Base-by-base conservation (phyloP, 768 basidiomycete species). In the Pisolithus orientalis region DNA sequence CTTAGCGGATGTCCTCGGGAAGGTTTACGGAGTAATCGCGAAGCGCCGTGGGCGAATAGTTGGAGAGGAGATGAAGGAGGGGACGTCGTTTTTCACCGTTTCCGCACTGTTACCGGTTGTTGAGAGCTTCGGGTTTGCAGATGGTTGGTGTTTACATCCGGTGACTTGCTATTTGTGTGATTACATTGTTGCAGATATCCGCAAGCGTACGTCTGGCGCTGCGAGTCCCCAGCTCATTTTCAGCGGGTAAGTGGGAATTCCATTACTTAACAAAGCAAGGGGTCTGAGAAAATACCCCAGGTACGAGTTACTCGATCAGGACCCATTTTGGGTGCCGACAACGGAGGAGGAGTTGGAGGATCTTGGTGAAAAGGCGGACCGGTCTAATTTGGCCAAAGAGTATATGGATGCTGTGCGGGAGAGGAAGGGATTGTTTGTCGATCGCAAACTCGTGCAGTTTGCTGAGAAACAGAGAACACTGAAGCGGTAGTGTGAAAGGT, bases 31-130 rank as follows among this genome's bases (percentile, higher is more conserved):
- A 8, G 96, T 98, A 17, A 90, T 98, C 4, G 85, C 95, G 0
- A 84, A 85, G 66, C 83, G 95, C 57, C 82, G 92, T 47, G 96
- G 96, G 2, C 78, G 88, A 44, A 95, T 99, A 54, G 80, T 97
- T 4, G 88, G 94, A 13, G 96, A 98, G 64, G 96, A 98, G 67
- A 95, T 98, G 94, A 97, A 94, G 65, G 94, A 98, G 65, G 94
- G 96, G 0, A 96, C 94, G 0, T 79, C 87, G 1, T 94, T 96
- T 71, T 96, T 99, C 72, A 93, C 85, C 9, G 85, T 99, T 21
- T 82, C 85, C 6, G 90, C 96, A 1, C 72, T 96, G 55, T 70
- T 99, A 17, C 96, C 96, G 2, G 94, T 98, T 6, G 90, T 96
- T 10, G 96, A 98, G 70, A 92, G 90, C 69, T 99, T 98, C 65